Base-by-base conservation (phyloP, 1,284 basidiomycete species). In the Fomitopsis betulina region DNA sequence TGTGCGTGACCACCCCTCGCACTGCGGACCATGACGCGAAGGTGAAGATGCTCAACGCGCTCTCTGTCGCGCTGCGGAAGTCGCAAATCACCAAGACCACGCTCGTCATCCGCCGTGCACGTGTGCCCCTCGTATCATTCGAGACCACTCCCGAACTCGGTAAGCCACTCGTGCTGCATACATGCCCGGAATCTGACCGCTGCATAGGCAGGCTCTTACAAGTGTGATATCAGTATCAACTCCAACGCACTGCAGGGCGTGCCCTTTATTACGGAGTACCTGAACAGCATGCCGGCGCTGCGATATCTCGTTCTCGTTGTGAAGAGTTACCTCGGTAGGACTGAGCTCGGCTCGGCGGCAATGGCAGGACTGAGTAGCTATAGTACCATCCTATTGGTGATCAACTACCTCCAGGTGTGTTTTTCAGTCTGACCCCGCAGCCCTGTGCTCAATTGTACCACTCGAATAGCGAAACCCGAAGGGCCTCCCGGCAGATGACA, bases 301-400 rank as follows among this genome's bases (percentile, higher is more conserved):
- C 78, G 84, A 38, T 81, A 83, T 33, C 77, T 93, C 40, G 76
- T 89, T 1, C 71, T 93, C 53, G 78, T 87, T n/a, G 70, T 90
- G 63, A 94, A 94, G 71, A 78, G 79, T 2, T 87, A 91, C 63
- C 76, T 94, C 33, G 75, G 77, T 21, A 83, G 87, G 62, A 73
- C 85, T 53, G 77, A 77, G 5, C 81, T 94, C 72, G 89, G 89
- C 68, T 86, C 90, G 65, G 87, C 93, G 3, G 85, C 83, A 51
- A 81, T 80, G 6, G 82, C 85, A 17, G 90, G 91, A 0, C 68
- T 94, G 9, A 87, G 90, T 23, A 89, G 87, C 71, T 94, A 92
- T 73, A 82, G 83, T 9, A 77, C 89, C 55, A 87, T 86, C 43
- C 85, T 85, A 63, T 75, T 93, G 68, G 85, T 84, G 51, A 83